Base-by-base conservation (phyloP, 2,329 filamentous ascomycete genomes). In the Sporothrix brasiliensis region DNA sequence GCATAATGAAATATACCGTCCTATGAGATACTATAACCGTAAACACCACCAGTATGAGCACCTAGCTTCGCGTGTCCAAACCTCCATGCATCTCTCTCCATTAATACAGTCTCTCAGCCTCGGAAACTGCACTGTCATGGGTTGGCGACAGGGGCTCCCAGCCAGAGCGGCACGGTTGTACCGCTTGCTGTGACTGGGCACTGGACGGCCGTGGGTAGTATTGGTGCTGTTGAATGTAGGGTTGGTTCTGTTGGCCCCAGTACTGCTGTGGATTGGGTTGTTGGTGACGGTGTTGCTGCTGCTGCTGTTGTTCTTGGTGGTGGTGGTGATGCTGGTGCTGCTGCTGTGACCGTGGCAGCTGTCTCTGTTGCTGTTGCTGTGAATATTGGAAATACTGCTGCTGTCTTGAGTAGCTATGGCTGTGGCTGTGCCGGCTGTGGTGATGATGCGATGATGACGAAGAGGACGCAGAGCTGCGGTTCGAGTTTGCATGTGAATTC, bases 381-480 rank as follows among this genome's bases (percentile, higher is more conserved):
- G 44, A 7, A 21, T 70, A 67, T 27, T 47, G 68, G 2, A 24
- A 27, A 13, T 50, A 47, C 39, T 44, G 52, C 41, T 27, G 52
- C 14, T 52, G 67, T 50, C 47, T 52, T 19, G 27, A 34, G 50
- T 49, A 44, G 68, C 21, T 47, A 24, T 39, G 34, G 49, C 11
- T n/a, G 53, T 65, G 24, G 61, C 10, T 58, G 60, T 44, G 52
- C 9, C 44, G n/a, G 44, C 52, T 74, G 61, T 60, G 74, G 73
- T 70, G 75, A 60, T 74, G 69, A 58, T 75, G 76, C 52, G 47
- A 52, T 75, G 72, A 69, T 71, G 73, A 70, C 77, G 77, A 74
- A 78, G 58, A 47, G 5, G 58, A 77, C 70, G 74, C 75, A 61
- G 75, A 74, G 53, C 75, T 76, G 67, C 68, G 70, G 68, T 61